Base-by-base conservation (phyloP, 352 stramenopile genomes). In the Globisporangium heterothallicum region DNA sequence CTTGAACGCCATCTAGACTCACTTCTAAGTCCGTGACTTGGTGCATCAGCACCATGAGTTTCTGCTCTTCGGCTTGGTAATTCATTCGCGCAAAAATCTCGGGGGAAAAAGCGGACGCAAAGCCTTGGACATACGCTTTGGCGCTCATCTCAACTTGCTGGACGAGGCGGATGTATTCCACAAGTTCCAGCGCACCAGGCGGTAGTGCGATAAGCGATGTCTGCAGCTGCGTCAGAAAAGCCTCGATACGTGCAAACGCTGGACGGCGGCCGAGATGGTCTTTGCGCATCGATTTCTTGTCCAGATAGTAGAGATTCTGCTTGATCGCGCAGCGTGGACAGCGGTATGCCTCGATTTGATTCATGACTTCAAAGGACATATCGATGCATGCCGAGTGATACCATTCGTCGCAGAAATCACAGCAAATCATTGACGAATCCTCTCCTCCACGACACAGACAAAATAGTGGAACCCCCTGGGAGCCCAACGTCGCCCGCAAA, bases 341-440 rank as follows among this genome's bases (percentile, higher is more conserved):
- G 9, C 83, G 74, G 49, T 85, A 94, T 7, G 77, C 77, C 45
- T 94, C 83, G 19, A 88, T 61, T 16, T 52, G 56, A 9, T 84
- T 74, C 58, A 94, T 78, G 1, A 73, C 70, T 0, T 71, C 57
- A 1, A 68, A 64, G 6, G 51, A 64, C 42, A 94, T 76, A 0
- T 74, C 74, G 46, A 94, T 88, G 48, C 83, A 94, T 1, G 40
- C 46, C 0, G 73, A 70, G 47, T 94, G 83, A 46, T 92, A 94
- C 83, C 83, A 94, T 66, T 94, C 83, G 52, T 94, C 83, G 34
- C 83, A 94, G 46, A 87, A 84, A 43, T 94, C 83, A 52, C 83
- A 94, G 63, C 83, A 94, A 42, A 94, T 88, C 83, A 94, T 94
- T 16, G 83, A 70, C n/a, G 69, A 52, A 35, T 74, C 61, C 22